phyloP scores from a whole-genome alignment of 1,139 yeast genomes.

The Blastobotrys serpentis region DNA sequence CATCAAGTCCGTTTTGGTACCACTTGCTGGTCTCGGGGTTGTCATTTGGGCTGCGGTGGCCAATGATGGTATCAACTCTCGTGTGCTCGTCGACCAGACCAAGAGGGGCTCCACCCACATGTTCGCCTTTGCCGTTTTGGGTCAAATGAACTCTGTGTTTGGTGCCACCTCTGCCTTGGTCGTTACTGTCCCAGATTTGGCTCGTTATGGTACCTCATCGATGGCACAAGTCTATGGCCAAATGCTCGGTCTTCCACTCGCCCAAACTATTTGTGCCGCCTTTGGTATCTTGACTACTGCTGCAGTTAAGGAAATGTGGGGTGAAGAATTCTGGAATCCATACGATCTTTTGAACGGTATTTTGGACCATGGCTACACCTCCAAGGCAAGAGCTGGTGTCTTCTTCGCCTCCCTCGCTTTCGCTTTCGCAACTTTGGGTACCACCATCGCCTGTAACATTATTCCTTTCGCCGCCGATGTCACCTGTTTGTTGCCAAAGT shows the following conservation, averaged over 20 bases:
- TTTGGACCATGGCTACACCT: conserved; percentile 32
- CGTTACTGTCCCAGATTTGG: conserved; percentile 39
- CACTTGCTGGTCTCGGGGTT: conserved; percentile 59
- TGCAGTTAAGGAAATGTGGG: conserved; percentile 37
- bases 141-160: conserved; percentile 31
- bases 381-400: conserved; percentile 63
- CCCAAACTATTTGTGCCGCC: conserved; percentile 32
- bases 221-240: conserved; percentile 35
- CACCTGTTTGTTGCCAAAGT: conserved; percentile 54
- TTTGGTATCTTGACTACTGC: conserved; percentile 38
- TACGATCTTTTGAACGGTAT: conserved; percentile 38
- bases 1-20: conserved; percentile 64
- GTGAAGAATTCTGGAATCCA: conserved; percentile 41
- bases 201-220: conserved; percentile 37
- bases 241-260: conserved; percentile 36
- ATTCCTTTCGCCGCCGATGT: conserved; percentile 61
- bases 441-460: conserved; percentile 62
- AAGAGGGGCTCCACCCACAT: conserved; percentile 19
- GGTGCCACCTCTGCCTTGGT: conserved; percentile 40
- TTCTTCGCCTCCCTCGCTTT: conserved; percentile 70
- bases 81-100: conserved; percentile 18
- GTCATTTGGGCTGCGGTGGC: conserved; percentile 32
- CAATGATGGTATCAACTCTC: conserved; percentile 35
- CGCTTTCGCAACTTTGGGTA: conserved; percentile 77
- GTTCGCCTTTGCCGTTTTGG: conserved; percentile 25